Evolutionary conservation across 1,284 basidiomycete genomes (phyloP), one percentile per base, ranked within the genome.

Genomic region (Sporisorium scitamineum): DNA sequence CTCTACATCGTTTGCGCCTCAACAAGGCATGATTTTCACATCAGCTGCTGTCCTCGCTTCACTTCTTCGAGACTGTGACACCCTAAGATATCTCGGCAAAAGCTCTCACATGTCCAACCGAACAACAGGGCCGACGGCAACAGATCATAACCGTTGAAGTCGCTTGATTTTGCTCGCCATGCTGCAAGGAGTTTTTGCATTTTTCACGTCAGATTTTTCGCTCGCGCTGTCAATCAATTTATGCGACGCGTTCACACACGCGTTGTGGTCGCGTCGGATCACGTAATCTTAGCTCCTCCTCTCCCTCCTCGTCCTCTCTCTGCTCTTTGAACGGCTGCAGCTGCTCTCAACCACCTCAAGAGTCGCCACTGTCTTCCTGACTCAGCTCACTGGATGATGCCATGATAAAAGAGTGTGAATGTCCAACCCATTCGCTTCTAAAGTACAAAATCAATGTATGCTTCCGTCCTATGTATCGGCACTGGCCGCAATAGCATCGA

Each of bases 201-300:
- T 34, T 34, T 34, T 34, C 34, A 13, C n/a, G n/a, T n/a, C n/a
- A n/a, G n/a, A n/a, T n/a, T n/a, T 8, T 42, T 57, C 52, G 18
- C 29, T 50, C 61, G 57, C 61, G 57, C 47, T 64, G 67, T n/a
- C 7, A 37, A 37, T 70, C 68, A 65, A 50, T 70, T 65, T 61
- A 70, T 61, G 69, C 69, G 69, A 22, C 69, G 61, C 68, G 62
- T n/a, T n/a, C n/a, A 20, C 20, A 27, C 9, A 27, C 59, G 62
- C 59, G 62, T 58, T 56, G 13, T 4, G 50, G 44, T 54, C 58
- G 69, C 54, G 62, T 58, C 10, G 3, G 39, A 44, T 70, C 69
- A 70, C 69, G 69, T 70, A 62, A 70, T 29, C 8, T 20, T 6
- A 16, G 1, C 7, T 20, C 10, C 13, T n/a, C 9, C 14, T n/a